Evolutionary conservation across 2,329 filamentous ascomycete species (phyloP).

Genomic region (Monilinia aucupariae): DNA sequence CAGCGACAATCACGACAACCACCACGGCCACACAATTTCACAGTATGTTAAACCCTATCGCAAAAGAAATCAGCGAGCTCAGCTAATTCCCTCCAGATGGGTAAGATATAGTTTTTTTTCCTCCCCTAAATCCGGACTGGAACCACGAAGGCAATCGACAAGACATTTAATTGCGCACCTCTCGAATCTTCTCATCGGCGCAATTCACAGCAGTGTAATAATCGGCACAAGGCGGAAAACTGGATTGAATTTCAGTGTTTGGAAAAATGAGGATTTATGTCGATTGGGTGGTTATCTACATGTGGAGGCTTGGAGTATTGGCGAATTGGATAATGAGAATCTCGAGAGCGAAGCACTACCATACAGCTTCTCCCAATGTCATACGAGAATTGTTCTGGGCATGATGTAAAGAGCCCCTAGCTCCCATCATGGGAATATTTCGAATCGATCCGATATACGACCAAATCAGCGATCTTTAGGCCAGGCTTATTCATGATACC

Average conservation of each 20-base stretch:
- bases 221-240: not conserved
- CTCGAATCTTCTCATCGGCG: not conserved
- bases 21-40: conserved; percentile 40
- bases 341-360: not conserved
- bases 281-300: not conserved
- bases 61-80: conserved; percentile 23
- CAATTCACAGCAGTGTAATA: not conserved
- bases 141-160: not conserved
- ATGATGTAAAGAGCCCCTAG: not conserved
- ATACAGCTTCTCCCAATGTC: not conserved
- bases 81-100: conserved; percentile 48
- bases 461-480: not conserved
- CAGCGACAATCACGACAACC: conserved; percentile 40
- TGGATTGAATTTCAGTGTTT: not conserved
- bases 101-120: conserved; percentile 45
- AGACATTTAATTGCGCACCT: not conserved
- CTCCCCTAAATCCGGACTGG: conserved; percentile 4
- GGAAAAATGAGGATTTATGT: not conserved
- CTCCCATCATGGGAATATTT: not conserved
- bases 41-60: conserved; percentile 40
- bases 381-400: not conserved
- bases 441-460: not conserved
- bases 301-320: not conserved
- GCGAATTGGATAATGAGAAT: not conserved
- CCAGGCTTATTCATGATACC: not conserved